Evolutionary conservation across 2,329 filamentous ascomycete species (phyloP), one percentile per base, ranked within the genome.

Genomic region (Colletotrichum karsti): DNA sequence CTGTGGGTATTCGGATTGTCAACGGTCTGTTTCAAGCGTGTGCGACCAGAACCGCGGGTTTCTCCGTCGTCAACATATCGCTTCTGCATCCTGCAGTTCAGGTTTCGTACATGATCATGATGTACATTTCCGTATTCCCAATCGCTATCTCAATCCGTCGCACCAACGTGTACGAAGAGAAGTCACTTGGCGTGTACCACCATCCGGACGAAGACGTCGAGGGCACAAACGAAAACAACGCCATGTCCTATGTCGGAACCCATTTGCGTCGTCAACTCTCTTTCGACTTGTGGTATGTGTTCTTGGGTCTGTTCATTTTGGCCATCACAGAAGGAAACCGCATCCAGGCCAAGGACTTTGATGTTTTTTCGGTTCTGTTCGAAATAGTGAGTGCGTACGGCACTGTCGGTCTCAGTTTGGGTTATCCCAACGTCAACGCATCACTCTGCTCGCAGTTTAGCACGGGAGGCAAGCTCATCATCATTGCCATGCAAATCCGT

Each of bases 111-210:
- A 84, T 98, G 80, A 91, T 98, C 79, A 98, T 98, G 96, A 98
- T 98, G 96, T 98, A 98, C 80, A 97, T 98, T 70, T 97, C 95
- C 65, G 93, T 98, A 67, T 97, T 97, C 73, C 95, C 95, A 5
- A 97, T 98, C 73, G 95, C 96, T 76, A 98, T 98, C 74, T 96
- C 93, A 7, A 92, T 98, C 74, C 94, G 95, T 59, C 87, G 93
- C 71, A 98, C 95, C 66, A 98, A 98, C 77, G 95, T 98, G 3
- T 98, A 98, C 82, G 95, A 98, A 79, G 95, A 98, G 77, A 93
- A 91, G 72, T 93, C 91, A 1, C 87, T 96, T 0, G 93, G 93
- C 5, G 89, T 97, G 30, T 94, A 92, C 75, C 83, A 82, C 55
- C 81, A 81, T 20, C 76, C 81, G n/a, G 75, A 82, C 37, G 84